Evolutionary conservation across 2,329 filamentous ascomycete species (phyloP).

Genomic region (Cryphonectria carpinicola): DNA sequence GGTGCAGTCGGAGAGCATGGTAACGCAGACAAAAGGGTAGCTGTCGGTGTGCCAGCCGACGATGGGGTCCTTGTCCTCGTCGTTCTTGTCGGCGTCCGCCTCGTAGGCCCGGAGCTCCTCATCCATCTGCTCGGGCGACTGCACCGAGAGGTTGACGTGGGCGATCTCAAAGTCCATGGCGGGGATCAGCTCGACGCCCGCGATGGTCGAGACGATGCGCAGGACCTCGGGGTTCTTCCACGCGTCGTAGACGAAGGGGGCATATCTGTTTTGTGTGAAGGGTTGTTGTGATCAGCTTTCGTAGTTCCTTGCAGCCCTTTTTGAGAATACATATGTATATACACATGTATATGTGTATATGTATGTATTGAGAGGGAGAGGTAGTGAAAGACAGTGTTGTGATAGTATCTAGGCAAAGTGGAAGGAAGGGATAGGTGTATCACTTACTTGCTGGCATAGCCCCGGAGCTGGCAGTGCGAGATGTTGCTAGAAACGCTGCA

Average conservation of each 20-base stretch:
- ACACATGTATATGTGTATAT: too few species aligned
- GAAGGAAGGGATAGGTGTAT: not conserved
- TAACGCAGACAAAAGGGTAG: conserved; percentile 72
- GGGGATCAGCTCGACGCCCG: conserved; percentile 58
- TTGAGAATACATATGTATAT: not conserved
- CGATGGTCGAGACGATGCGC: conserved; percentile 53
- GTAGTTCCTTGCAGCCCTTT: not conserved
- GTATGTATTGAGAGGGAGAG: too few species aligned
- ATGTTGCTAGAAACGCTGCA: conserved; percentile 52
- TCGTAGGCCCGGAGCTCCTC: conserved; percentile 46
- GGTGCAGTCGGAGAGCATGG: conserved; percentile 66
- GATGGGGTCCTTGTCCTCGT: conserved; percentile 56
- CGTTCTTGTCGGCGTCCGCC: conserved; percentile 51
- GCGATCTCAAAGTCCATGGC: conserved; percentile 59
- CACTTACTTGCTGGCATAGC: conserved; percentile 28
- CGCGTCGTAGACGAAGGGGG: conserved; percentile 64
- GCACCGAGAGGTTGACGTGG: conserved; percentile 58
- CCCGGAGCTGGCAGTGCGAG: conserved; percentile 27
- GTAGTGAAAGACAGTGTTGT: not conserved
- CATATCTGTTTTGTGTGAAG: conserved; percentile 42
- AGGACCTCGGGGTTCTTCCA: conserved; percentile 50
- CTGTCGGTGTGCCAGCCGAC: conserved; percentile 68
- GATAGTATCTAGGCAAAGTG: not conserved
- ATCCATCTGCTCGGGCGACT: conserved; percentile 51
- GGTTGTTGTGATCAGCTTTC: not conserved